Percentiles rank a stretch among this genome's conserved stretches.
Conservation (phyloP, 2,329 filamentous ascomycete species). For the Sclerotinia subarctica region DNA sequence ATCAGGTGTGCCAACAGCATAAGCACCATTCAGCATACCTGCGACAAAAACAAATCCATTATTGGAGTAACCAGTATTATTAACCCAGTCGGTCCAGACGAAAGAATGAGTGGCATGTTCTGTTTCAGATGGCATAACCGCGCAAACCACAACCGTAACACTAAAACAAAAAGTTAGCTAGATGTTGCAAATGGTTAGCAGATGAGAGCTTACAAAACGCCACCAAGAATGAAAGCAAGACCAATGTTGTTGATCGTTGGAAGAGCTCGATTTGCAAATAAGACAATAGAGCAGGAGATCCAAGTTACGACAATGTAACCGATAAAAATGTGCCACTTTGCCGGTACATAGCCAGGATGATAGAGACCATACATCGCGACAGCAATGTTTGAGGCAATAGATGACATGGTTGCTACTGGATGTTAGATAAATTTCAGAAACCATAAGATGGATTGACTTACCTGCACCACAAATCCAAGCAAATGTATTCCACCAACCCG, state of each 20-base stretch:
- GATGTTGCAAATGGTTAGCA: not conserved
- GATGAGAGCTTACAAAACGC: slow-evolving; percentile 39
- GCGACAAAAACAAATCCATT: slow-evolving; percentile 57
- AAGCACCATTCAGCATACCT: slow-evolving; percentile 66
- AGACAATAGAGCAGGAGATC: slow-evolving; percentile 45
- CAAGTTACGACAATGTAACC: slow-evolving; percentile 48
- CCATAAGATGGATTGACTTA: slow-evolving; percentile 16
- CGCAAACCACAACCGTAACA: slow-evolving; percentile 47
- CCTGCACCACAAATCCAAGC: slow-evolving; percentile 41
- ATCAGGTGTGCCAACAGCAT: slow-evolving; percentile 64
- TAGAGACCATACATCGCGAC: slow-evolving; percentile 49
- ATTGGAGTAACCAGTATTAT: slow-evolving; percentile 45
- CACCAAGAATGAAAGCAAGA: slow-evolving; percentile 50
- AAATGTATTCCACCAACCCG: slow-evolving; percentile 51
- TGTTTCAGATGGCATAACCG: slow-evolving; percentile 50
- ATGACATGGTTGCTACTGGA: slow-evolving; percentile 29
- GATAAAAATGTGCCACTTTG: slow-evolving; percentile 52
- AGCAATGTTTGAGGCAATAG: slow-evolving; percentile 45
- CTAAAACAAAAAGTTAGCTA: not conserved
- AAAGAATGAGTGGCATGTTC: slow-evolving; percentile 44
- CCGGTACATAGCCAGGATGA: slow-evolving; percentile 44
- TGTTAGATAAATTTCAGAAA: slow-evolving; percentile 2
- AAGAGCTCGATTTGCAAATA: slow-evolving; percentile 54
- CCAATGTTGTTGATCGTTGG: slow-evolving; percentile 54
- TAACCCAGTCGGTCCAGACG: slow-evolving; percentile 47